These are phyloP conservation scores for Patellifolia procumbens DNA, from an alignment of 179 eudicot species.

Conservation along the genomic window DNA sequence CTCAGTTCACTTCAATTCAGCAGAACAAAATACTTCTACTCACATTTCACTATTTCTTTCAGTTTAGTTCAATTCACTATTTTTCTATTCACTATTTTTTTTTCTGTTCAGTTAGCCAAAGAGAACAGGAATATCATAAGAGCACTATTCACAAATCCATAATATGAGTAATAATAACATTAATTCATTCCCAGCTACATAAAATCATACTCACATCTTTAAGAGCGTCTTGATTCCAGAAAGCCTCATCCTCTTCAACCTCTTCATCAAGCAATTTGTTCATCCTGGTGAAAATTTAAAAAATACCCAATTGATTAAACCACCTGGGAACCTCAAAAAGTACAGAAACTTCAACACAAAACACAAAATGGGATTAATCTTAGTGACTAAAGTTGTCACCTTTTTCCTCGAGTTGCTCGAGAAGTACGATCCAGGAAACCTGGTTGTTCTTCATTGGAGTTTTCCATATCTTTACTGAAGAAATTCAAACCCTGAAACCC, in stretches of 20 bases:
- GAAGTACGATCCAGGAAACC: constrained; percentile 69
- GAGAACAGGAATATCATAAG: too few relatives aligned
- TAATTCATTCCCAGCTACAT: neutral
- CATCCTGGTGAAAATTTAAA: constrained; percentile 54
- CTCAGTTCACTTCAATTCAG: too few relatives aligned
- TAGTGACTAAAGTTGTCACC: constrained; percentile 37
- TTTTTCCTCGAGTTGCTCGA: constrained; percentile 86
- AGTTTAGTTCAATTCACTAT: too few relatives aligned
- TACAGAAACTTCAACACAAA: neutral
- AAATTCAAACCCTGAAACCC: neutral
- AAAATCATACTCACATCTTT: constrained; percentile 52
- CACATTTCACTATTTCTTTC: too few relatives aligned
- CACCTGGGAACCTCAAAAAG: constrained; percentile 11
- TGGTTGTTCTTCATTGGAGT: constrained; percentile 44
- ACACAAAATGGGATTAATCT: neutral
- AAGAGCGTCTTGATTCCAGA: constrained; percentile 99
- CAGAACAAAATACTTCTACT: too few relatives aligned
- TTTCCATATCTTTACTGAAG: constrained; percentile 39
- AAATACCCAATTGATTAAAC: constrained; percentile 19
- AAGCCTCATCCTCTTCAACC: constrained; percentile 85
- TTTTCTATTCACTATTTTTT: too few relatives aligned
- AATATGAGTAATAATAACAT: neutral
- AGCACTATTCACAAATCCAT: neutral
- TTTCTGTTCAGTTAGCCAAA: too few relatives aligned
- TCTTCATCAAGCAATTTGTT: constrained; percentile 90